phyloP scores from a whole-genome alignment of 306 rosid genomes.

The Citrullus mucosospermus region DNA sequence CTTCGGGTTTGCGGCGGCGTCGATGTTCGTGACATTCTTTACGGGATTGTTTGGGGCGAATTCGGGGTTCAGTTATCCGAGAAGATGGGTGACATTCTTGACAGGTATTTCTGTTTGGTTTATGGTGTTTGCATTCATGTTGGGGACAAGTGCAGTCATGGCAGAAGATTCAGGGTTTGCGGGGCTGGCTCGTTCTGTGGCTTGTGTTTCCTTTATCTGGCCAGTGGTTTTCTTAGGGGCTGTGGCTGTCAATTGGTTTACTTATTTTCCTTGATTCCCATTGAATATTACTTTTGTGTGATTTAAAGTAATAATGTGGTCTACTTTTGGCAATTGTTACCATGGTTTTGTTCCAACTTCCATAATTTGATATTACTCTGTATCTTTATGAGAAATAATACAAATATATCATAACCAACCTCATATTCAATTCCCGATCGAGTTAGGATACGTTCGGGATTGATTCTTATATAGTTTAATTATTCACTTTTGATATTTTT shows the following conservation, averaged over 20 bases:
- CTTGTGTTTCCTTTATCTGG: not conserved
- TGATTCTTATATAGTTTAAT: too few species aligned
- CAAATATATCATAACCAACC: too few species aligned
- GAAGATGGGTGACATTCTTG: constrained; percentile 1
- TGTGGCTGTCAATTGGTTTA: constrained; percentile 1
- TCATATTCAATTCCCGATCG: too few species aligned
- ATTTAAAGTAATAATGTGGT: too few species aligned
- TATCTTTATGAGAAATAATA: too few species aligned
- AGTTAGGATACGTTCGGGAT: too few species aligned
- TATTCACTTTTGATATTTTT: too few species aligned
- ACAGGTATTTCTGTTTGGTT: not conserved
- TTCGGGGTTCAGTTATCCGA: not conserved
- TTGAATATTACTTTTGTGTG: not conserved
- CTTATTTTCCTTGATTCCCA: not conserved
- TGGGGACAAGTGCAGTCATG: not conserved
- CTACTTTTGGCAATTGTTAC: too few species aligned
- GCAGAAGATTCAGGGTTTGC: not conserved
- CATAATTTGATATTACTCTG: too few species aligned
- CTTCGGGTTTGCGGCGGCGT: not conserved
- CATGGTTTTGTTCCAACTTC: too few species aligned
- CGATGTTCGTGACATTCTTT: not conserved
- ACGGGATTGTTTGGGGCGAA: not conserved
- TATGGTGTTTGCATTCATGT: constrained; percentile 3
- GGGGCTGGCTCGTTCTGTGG: not conserved
- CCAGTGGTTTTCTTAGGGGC: not conserved